Conservation (phyloP, 495 filamentous ascomycete species). For the Aspergillus indologenus region DNA sequence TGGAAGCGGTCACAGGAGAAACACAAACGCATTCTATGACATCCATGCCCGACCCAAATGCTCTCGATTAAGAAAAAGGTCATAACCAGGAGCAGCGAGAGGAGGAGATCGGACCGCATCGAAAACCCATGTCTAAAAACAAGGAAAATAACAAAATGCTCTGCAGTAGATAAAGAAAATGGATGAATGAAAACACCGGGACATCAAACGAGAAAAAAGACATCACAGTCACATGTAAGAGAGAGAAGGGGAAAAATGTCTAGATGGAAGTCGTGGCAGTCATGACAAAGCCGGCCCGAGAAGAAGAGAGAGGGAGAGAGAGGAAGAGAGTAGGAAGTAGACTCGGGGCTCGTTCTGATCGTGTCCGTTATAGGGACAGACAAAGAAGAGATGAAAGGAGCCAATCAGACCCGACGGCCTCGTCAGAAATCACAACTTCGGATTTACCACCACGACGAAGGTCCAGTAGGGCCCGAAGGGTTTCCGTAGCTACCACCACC, state of each 20-base stretch:
- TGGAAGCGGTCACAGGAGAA: conserved; percentile 49
- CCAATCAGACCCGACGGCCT: conserved; percentile 47
- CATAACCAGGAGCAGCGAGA: conserved; percentile 37
- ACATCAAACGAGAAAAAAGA: conserved; percentile 20
- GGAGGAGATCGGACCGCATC: conserved; percentile 42
- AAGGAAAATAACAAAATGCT: conserved; percentile 31
- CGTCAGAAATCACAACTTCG: conserved; percentile 45
- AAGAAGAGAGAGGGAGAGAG: conserved; percentile 38
- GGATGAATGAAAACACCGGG: conserved; percentile 21
- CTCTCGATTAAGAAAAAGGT: conserved; percentile 33
- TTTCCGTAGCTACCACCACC: conserved; percentile 67
- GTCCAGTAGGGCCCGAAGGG: conserved; percentile 75
- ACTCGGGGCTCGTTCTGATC: conserved; percentile 49
- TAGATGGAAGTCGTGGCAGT: conserved; percentile 44
- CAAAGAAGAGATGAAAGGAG: conserved; percentile 41
- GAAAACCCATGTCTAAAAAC: conserved; percentile 45
- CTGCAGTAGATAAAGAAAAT: conserved; percentile 12
- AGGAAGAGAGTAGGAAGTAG: conserved; percentile 35
- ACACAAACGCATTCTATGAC: conserved; percentile 78
- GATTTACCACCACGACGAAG: conserved; percentile 94
- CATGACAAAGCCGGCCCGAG: conserved; percentile 52
- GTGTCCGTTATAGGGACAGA: conserved; percentile 40
- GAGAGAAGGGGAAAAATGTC: conserved; percentile 20
- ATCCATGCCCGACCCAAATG: conserved; percentile 57
- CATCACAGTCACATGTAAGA: conserved; percentile 6